Percentiles rank a stretch among this genome's conserved stretches.
Conservation (phyloP, 345 rosid species). For the Xanthoceras sorbifolium region DNA sequence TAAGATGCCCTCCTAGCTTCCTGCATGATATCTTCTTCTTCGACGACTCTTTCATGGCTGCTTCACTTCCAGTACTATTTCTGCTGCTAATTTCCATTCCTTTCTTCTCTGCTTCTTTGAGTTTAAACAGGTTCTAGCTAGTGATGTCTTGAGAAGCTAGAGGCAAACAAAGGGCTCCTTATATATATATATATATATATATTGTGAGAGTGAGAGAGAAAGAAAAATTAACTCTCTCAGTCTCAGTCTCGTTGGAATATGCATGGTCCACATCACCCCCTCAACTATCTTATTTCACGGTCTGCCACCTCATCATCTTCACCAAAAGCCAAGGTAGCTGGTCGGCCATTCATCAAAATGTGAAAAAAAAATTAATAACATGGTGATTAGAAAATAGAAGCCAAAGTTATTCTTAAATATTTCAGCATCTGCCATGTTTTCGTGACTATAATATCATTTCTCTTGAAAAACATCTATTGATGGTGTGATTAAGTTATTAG, state of each 20-base stretch:
- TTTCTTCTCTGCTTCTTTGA: not conserved
- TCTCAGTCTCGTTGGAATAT: not conserved
- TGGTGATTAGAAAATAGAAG: not conserved
- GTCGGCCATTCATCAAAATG: constrained; percentile 40
- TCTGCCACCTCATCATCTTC: constrained; percentile 34
- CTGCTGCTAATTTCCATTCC: constrained; percentile 21
- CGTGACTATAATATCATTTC: constrained; percentile 6
- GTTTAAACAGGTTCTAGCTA: not conserved
- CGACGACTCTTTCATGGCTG: constrained; percentile 39
- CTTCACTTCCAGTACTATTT: not conserved
- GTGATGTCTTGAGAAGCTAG: constrained; percentile 7
- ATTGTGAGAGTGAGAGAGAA: constrained; percentile 23
- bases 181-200: too few species aligned
- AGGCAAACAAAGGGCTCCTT: constrained; percentile 7
- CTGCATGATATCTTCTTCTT: constrained; percentile 53
- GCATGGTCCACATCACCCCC: constrained; percentile 27
- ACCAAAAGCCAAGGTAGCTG: constrained; percentile 31
- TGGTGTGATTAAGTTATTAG: too few species aligned
- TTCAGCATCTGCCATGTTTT: constrained; percentile 12
- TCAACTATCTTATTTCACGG: not conserved
- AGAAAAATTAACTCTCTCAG: not conserved
- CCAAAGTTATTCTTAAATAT: constrained; percentile 5
- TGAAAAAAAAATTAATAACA: too few species aligned
- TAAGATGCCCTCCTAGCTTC: constrained; percentile 71
- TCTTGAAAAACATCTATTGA: not conserved